Conservation (phyloP, 2,329 filamentous ascomycete genomes). For the Conoideocrella luteorostrata region DNA sequence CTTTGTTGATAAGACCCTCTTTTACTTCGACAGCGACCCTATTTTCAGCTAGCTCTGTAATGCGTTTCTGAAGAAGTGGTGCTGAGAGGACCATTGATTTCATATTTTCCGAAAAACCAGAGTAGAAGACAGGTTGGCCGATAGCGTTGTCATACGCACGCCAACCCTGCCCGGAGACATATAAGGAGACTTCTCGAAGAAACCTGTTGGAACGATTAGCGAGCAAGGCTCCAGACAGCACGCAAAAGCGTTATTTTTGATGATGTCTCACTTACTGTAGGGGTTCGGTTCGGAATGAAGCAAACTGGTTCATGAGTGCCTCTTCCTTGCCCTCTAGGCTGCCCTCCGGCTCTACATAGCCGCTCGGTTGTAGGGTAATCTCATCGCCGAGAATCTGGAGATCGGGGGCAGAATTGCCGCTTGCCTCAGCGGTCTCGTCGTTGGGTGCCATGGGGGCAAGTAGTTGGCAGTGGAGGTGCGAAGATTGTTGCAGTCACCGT, state of each 20-base stretch:
- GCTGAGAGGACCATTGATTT: constrained; percentile 70
- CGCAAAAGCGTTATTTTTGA: too few species aligned
- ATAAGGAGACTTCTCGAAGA: constrained; percentile 84
- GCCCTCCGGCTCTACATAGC: constrained; percentile 50
- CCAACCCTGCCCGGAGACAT: constrained; percentile 92
- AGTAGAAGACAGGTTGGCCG: constrained; percentile 88
- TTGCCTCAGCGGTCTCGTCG: constrained; percentile 22
- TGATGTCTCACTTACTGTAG: constrained; percentile 41
- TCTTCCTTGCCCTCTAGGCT: constrained; percentile 53
- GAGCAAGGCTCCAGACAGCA: too few species aligned
- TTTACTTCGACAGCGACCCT: constrained; percentile 70
- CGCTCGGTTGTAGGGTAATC: constrained; percentile 68
- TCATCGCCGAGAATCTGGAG: constrained; percentile 69
- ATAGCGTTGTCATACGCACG: constrained; percentile 86
- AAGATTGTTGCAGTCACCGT: not conserved
- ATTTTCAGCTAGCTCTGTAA: constrained; percentile 68
- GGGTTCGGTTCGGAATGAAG: constrained; percentile 70
- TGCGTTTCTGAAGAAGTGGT: constrained; percentile 66
- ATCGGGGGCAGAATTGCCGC: constrained; percentile 55
- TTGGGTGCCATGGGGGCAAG: constrained; percentile 22
- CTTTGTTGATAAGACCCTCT: constrained; percentile 58
- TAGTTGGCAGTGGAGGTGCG: not conserved
- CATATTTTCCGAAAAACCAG: constrained; percentile 88
- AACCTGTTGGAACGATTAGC: constrained; percentile 49
- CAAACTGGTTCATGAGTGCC: constrained; percentile 74